A percentile compares a stretch with the other conserved stretches of the same genome.
phyloP scores from a whole-genome alignment of 1,284 basidiomycete genomes.

The Pisolithus thermaeus region DNA sequence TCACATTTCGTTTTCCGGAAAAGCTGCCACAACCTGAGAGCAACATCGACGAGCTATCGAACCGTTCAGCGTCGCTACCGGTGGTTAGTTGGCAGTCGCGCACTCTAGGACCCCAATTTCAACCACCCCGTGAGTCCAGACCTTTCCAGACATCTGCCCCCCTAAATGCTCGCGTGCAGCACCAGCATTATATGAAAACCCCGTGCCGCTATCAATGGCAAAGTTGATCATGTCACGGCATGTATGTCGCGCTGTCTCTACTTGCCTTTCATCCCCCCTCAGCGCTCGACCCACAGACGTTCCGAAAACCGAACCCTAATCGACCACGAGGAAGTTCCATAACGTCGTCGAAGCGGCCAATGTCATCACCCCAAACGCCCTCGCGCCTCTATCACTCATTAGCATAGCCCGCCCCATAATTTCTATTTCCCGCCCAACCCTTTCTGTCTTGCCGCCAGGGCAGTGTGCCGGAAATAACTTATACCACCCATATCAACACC shows the following conservation, averaged over 20 bases:
- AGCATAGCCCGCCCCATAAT: constrained; percentile 24
- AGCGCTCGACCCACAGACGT: constrained; percentile 17
- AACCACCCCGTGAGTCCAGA: constrained; percentile 26
- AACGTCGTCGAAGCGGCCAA: constrained; percentile 13
- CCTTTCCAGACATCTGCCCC: background rate
- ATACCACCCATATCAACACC: constrained; percentile 21
- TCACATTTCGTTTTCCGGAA: constrained; percentile 18
- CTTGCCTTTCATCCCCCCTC: background rate
- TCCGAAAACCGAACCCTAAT: constrained; percentile 26
- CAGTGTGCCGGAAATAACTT: constrained; percentile 18
- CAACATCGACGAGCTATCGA: constrained; percentile 5
- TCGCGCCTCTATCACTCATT: constrained; percentile 29
- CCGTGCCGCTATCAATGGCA: constrained; percentile 29
- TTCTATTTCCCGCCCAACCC: constrained; percentile 3
- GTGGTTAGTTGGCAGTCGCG: constrained; percentile 19
- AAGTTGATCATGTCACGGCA: constrained; percentile 31
- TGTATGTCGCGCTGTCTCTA: constrained; percentile 12
- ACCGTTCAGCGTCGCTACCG: constrained; percentile 14
- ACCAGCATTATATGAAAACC: constrained; percentile 29
- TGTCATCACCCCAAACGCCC: constrained; percentile 27
- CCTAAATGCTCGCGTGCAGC: constrained; percentile 12
- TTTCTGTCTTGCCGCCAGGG: background rate
- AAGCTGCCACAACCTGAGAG: constrained; percentile 12
- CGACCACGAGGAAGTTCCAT: constrained; percentile 24
- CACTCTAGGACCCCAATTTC: constrained; percentile 21